A percentile compares a stretch with the other conserved stretches of the same genome.
phyloP scores from a whole-genome alignment of 208 protist genomes.

The Phytomonas sp. region DNA sequence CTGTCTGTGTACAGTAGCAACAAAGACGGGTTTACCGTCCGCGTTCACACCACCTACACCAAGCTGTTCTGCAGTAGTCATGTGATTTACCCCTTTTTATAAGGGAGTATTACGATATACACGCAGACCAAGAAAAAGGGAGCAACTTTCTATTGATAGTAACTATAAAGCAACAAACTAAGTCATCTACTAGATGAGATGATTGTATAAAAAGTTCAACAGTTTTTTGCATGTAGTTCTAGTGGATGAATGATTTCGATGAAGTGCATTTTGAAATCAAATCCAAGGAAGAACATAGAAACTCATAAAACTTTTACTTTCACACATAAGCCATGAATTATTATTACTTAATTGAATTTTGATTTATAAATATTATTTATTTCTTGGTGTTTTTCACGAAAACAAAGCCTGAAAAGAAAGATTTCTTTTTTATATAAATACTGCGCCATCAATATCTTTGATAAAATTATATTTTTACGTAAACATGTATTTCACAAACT shows the following conservation, averaged over 20 bases:
- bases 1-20: slow-evolving; percentile 67
- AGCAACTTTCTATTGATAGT: neutral
- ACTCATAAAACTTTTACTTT: neutral
- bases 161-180: neutral
- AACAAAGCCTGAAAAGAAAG: neutral
- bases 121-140: neutral
- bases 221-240: neutral
- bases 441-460: neutral
- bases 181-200: neutral
- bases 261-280: neutral
- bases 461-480: neutral
- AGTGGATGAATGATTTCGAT: neutral
- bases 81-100: slow-evolving; percentile 1
- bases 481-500: neutral
- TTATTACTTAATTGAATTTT: neutral
- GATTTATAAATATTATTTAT: neutral
- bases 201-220: neutral
- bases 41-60: slow-evolving; percentile 47
- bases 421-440: neutral
- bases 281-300: neutral
- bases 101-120: neutral
- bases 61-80: slow-evolving; percentile 38
- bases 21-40: slow-evolving; percentile 61
- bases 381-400: neutral
- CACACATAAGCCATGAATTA: neutral